Evolutionary conservation across 805 yeast genomes (phyloP).

Genomic region (Metschnikowia rubicola): DNA sequence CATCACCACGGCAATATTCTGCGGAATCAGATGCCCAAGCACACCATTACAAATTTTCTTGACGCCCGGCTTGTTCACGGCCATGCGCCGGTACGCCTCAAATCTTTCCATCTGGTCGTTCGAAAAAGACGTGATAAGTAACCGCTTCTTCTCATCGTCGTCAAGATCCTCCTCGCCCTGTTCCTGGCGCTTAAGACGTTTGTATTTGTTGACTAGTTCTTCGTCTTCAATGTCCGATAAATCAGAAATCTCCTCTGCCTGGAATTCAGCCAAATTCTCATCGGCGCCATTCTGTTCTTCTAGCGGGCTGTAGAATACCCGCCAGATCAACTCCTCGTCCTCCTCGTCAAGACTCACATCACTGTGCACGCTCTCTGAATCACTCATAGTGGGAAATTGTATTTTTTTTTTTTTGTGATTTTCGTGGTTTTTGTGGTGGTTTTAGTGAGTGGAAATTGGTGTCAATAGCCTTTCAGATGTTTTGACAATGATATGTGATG

Average conservation of each 20-base stretch:
- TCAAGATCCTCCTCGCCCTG: slow-evolving; percentile 20
- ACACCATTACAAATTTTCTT: slow-evolving; percentile 77
- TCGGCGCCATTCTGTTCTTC: slow-evolving; percentile 17
- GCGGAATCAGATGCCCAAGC: slow-evolving; percentile 75
- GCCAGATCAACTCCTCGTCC: slow-evolving; percentile 43
- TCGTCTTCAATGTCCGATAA: slow-evolving; percentile 35
- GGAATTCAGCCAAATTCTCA: slow-evolving; percentile 18
- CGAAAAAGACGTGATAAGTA: slow-evolving; percentile 69
- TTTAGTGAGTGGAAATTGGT: not conserved
- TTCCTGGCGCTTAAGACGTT: slow-evolving; percentile 31
- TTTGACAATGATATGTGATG: no score
- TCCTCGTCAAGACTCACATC: slow-evolving; percentile 44
- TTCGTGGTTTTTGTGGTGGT: not conserved
- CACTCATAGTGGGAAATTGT: slow-evolving; percentile 7
- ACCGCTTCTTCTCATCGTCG: slow-evolving; percentile 55
- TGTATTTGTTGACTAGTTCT: slow-evolving; percentile 30
- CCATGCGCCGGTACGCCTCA: slow-evolving; percentile 79
- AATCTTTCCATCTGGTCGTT: slow-evolving; percentile 83
- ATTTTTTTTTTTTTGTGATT: not conserved
- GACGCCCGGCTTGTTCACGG: slow-evolving; percentile 59
- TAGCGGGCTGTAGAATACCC: slow-evolving; percentile 33
- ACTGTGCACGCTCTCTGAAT: slow-evolving; percentile 21
- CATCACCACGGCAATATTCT: slow-evolving; percentile 72
- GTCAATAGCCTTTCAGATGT: no score
- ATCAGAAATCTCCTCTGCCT: slow-evolving; percentile 25